Evolutionary conservation across 1,139 yeast genomes (phyloP).

Genomic region (Taphrina deformans): DNA sequence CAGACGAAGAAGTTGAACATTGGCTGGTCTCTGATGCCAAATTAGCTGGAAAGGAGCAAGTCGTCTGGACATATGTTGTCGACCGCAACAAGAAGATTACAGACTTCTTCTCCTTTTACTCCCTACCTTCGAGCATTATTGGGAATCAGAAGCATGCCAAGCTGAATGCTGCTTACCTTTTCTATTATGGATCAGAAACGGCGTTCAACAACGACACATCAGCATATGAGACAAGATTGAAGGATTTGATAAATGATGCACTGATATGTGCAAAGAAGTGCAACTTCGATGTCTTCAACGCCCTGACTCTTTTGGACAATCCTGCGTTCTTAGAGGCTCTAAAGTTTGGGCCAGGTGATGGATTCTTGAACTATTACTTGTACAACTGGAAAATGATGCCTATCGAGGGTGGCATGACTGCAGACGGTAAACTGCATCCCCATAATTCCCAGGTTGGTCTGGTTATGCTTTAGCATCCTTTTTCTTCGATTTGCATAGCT

Average conservation of each 20-base stretch:
- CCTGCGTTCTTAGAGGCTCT: constrained; percentile 73
- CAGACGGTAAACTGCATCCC: constrained; percentile 26
- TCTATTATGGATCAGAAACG: constrained; percentile 79
- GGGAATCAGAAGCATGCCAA: constrained; percentile 65
- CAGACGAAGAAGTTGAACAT: constrained; percentile 70
- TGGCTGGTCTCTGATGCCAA: constrained; percentile 64
- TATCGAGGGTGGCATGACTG: constrained; percentile 28
- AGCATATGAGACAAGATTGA: constrained; percentile 59
- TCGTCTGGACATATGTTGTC: constrained; percentile 77
- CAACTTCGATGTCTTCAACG: constrained; percentile 88
- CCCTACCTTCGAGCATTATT: constrained; percentile 82
- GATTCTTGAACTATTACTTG: constrained; percentile 81
- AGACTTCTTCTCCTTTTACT: constrained; percentile 85
- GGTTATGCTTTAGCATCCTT: constrained; percentile 12
- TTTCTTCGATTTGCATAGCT: no score
- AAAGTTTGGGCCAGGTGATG: constrained; percentile 94
- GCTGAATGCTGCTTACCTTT: constrained; percentile 82
- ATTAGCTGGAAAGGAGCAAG: constrained; percentile 48
- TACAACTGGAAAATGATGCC: constrained; percentile 73
- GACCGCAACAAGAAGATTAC: constrained; percentile 67
- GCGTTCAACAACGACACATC: constrained; percentile 46
- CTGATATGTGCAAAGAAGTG: constrained; percentile 66
- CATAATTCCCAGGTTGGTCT: constrained; percentile 19
- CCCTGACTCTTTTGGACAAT: constrained; percentile 87
- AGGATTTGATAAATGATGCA: constrained; percentile 67